A percentile compares a stretch with the other conserved stretches of the same genome.
Evolutionary conservation across 257 asterid species (phyloP).

Genomic region (Lycium ferocissimum): DNA sequence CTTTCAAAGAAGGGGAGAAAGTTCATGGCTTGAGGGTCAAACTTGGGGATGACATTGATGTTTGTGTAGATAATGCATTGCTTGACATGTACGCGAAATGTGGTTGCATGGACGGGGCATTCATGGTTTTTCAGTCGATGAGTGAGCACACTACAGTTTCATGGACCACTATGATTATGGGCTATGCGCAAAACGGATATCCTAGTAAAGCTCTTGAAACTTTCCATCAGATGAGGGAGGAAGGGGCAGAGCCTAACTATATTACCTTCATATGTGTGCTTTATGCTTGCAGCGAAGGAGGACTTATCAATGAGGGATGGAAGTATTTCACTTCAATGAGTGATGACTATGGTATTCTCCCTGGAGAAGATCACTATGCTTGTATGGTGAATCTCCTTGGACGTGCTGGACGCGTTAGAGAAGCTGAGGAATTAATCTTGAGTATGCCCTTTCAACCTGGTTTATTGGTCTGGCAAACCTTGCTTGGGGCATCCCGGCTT

Average conservation of each 20-base stretch:
- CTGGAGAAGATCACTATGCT: slow-evolving; percentile 72
- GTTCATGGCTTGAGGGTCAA: slow-evolving; percentile 59
- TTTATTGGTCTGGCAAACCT: slow-evolving; percentile 67
- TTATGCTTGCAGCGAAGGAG: slow-evolving; percentile 78
- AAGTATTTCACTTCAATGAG: slow-evolving; percentile 60
- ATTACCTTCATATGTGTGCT: slow-evolving; percentile 63
- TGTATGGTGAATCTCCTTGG: slow-evolving; percentile 78
- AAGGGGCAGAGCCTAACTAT: slow-evolving; percentile 55
- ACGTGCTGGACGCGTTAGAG: slow-evolving; percentile 57
- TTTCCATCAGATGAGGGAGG: slow-evolving; percentile 60
- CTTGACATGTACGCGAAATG: slow-evolving; percentile 79
- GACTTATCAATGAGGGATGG: slow-evolving; percentile 54
- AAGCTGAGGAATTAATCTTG: slow-evolving; percentile 62
- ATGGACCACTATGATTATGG: slow-evolving; percentile 84
- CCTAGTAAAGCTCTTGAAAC: slow-evolving; percentile 57
- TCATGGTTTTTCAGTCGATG: slow-evolving; percentile 58
- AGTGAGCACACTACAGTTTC: slow-evolving; percentile 62
- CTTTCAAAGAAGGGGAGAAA: slow-evolving; percentile 66
- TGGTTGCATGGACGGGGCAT: slow-evolving; percentile 66
- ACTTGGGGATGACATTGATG: slow-evolving; percentile 55
- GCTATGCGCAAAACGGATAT: slow-evolving; percentile 72
- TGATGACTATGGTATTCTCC: slow-evolving; percentile 52
- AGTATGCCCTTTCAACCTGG: slow-evolving; percentile 56
- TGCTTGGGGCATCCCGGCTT: slow-evolving; percentile 69
- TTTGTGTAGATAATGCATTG: slow-evolving; percentile 72